These are phyloP conservation scores for Boletus mariae DNA, from an alignment of 1,284 basidiomycete species.

Conservation along the genomic window DNA sequence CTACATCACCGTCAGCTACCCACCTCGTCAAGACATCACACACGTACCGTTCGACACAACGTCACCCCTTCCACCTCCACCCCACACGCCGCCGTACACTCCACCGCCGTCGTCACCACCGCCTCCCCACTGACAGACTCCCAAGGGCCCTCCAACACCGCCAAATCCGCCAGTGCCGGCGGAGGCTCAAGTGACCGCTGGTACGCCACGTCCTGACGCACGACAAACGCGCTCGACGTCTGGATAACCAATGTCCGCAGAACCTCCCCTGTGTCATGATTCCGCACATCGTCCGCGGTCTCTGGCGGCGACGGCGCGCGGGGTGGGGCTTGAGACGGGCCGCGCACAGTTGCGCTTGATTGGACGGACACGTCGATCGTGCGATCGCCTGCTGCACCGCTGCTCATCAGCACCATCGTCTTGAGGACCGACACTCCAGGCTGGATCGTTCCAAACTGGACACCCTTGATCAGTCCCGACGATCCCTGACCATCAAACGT, in stretches of 20 bases:
- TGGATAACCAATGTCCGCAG: conserved; percentile 62
- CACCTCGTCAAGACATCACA: neutral
- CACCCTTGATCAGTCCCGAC: conserved; percentile 67
- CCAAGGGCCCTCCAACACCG: conserved; percentile 55
- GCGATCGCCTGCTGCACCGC: conserved; percentile 61
- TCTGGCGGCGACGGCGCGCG: neutral
- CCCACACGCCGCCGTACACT: conserved; percentile 50
- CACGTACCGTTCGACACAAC: conserved; percentile 46
- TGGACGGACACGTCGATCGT: conserved; percentile 75
- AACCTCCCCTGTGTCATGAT: conserved; percentile 45
- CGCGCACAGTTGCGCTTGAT: conserved; percentile 37
- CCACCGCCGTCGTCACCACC: conserved; percentile 46
- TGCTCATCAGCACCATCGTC: conserved; percentile 55
- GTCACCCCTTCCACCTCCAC: conserved; percentile 50
- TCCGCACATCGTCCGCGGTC: conserved; percentile 12
- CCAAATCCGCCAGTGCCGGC: conserved; percentile 44
- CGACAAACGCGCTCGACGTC: conserved; percentile 51
- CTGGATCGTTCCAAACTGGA: conserved; percentile 58
- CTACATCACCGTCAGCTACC: conserved; percentile 31
- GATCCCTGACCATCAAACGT: conserved; percentile 59
- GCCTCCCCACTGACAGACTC: conserved; percentile 52
- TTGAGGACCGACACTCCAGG: conserved; percentile 56
- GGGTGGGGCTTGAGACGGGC: too few relatives aligned
- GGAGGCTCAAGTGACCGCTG: conserved; percentile 33
- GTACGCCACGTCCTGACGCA: conserved; percentile 51